Evolutionary conservation across 345 rosid genomes (phyloP).

Genomic region (Linum tenue): DNA sequence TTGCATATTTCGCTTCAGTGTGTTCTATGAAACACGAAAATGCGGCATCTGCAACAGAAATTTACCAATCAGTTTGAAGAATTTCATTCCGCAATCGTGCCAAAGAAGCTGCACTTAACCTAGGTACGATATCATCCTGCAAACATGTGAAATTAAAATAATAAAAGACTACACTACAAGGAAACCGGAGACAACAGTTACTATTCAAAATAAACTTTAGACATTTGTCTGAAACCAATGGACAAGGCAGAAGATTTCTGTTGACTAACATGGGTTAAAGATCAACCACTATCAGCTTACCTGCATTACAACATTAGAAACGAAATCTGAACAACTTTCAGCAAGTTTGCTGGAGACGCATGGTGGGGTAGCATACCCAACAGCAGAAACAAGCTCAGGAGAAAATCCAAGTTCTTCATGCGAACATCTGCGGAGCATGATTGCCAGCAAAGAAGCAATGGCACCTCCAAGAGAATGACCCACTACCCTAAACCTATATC

Average conservation of each 20-base stretch:
- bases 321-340: constrained; percentile 81
- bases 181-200: neutral
- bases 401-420: constrained; percentile 66
- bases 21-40: neutral
- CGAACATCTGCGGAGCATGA: constrained; percentile 69
- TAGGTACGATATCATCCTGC: constrained; percentile 87
- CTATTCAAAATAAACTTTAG: neutral
- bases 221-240: neutral
- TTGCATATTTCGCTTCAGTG: neutral
- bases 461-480: constrained; percentile 99
- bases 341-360: constrained; percentile 87
- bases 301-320: constrained; percentile 86
- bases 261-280: neutral
- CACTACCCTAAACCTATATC: constrained; percentile 82
- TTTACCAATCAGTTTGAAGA: constrained; percentile 83
- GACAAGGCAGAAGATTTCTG: neutral
- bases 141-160: constrained; percentile 3
- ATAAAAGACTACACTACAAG: neutral
- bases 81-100: constrained; percentile 77
- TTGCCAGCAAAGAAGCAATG: constrained; percentile 68
- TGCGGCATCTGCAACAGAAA: neutral
- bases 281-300: constrained; percentile 28
- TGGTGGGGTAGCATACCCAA: constrained; percentile 88
- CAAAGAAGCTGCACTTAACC: constrained; percentile 65
- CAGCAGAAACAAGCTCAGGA: constrained; percentile 66